Evolutionary conservation across 73 alveolate genomes (phyloP).

Genomic region (Paramecium caudatum): DNA sequence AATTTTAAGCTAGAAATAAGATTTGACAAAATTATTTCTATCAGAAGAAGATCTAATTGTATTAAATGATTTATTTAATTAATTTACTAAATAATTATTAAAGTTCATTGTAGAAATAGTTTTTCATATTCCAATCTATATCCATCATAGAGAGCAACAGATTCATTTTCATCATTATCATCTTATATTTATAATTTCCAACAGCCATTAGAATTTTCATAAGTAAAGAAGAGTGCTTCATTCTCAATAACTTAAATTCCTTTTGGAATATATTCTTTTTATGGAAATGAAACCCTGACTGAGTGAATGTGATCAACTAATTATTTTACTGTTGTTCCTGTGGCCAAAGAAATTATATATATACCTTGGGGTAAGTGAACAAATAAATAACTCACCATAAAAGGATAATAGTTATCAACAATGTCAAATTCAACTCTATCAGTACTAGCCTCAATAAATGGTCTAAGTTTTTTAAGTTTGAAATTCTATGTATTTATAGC

Average conservation of each 20-base stretch:
- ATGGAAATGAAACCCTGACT: slow-evolving; percentile 15
- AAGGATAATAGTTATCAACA: slow-evolving; percentile 61
- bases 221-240: slow-evolving; percentile 33
- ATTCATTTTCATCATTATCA: slow-evolving; percentile 45
- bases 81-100: not conserved
- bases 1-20: slow-evolving; percentile 3
- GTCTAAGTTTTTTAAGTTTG: slow-evolving; percentile 1
- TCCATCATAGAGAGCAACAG: not conserved
- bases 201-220: slow-evolving; percentile 22
- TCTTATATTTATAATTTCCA: slow-evolving; percentile 40
- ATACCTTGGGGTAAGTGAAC: slow-evolving; percentile 35
- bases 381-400: slow-evolving; percentile 51
- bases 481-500: slow-evolving; percentile 46
- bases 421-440: slow-evolving; percentile 54
- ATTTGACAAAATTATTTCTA: not conserved
- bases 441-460: not conserved
- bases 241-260: slow-evolving; percentile 46
- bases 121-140: slow-evolving; percentile 45
- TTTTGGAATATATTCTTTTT: slow-evolving; percentile 16
- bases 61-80: not conserved
- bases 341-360: slow-evolving; percentile 2
- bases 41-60: slow-evolving; percentile 26
- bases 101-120: slow-evolving; percentile 37
- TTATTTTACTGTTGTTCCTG: slow-evolving; percentile 43
- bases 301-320: not conserved